Evolutionary conservation across 345 rosid genomes (phyloP), one percentile per base, ranked within the genome.

Genomic region (Arabis hirsuta): DNA sequence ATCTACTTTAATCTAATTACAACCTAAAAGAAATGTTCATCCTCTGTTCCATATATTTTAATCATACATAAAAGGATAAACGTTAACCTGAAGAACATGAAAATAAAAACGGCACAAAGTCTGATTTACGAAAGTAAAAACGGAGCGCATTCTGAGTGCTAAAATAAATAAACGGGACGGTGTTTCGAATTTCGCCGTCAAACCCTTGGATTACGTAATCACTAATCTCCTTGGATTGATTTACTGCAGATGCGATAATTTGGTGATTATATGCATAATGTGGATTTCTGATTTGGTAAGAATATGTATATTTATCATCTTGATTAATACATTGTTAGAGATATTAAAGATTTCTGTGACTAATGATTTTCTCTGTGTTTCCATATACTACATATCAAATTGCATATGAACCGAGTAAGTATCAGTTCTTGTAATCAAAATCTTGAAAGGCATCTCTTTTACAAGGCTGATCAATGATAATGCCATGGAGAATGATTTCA

Each of bases 351-450:
- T 14, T 6, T 45, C 3, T 45, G 22, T 45, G 20, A 14, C 50
- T 45, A 45, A 45, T 45, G 22, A 7, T n/a, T 45, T n/a, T 45
- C 50, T 45, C 9, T 44, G 5, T 13, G 36, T 5, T 32, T 7
- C 36, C 29, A 9, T 24, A 14, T 14, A 27, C 57, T 14, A 27
- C 57, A 27, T 55, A 8, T 19, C 88, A 65, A 75, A 76, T 4
- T 87, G 32, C 90, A 87, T 76, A 64, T 85, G 81, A 72, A 38
- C 63, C 76, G 79, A 79, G 13, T 61, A 55, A 31, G 32, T 60
- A 22, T 59, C 45, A 59, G 36, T 32, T 27, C 29, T 3, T 27
- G 29, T 27, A 22, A 27, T 27, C 29, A 27, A 27, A 27, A 27
- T 27, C 13, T 42, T 13, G 22, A 55, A 5, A 7, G 56, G 0